phyloP scores from a whole-genome alignment of 2,329 filamentous ascomycete species.

The Cylindrodendrum hubeiense region DNA sequence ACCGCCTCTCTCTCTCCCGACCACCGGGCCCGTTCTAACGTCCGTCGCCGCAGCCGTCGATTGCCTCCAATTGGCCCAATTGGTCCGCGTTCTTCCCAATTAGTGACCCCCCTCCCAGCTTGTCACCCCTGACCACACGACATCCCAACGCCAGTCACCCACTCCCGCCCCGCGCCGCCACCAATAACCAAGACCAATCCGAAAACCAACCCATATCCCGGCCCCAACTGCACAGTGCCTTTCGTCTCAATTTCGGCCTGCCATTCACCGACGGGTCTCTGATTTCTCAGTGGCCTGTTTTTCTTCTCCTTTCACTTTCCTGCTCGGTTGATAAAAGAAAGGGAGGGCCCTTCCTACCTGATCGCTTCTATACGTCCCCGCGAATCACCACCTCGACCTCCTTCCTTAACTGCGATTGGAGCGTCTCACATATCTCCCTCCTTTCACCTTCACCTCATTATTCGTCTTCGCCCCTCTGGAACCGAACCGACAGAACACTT shows the following conservation, averaged over 20 bases:
- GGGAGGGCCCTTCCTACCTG: slow-evolving; percentile 1
- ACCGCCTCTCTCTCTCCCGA: background rate
- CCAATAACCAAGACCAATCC: slow-evolving; percentile 20
- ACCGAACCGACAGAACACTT: background rate
- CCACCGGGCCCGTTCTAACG: background rate
- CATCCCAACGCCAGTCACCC: background rate
- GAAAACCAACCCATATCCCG: slow-evolving; percentile 2
- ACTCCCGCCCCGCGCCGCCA: slow-evolving; percentile 36
- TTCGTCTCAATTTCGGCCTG: background rate
- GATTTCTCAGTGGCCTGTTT: slow-evolving; percentile 18
- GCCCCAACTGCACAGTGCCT: background rate
- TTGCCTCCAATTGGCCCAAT: slow-evolving; percentile 31
- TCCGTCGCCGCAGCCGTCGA: background rate
- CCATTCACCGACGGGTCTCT: background rate
- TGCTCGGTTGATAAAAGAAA: slow-evolving; percentile 33
- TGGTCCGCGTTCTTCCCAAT: slow-evolving; percentile 16
- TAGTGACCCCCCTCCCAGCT: slow-evolving; percentile 15
- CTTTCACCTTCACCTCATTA: background rate
- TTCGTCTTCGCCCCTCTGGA: background rate
- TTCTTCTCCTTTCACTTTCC: background rate
- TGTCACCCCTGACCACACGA: slow-evolving; percentile 29
- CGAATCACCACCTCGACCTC: background rate
- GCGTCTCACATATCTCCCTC: background rate
- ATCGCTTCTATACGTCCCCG: background rate
- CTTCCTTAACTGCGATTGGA: background rate